A percentile compares a stretch with the other conserved stretches of the same genome.
These are phyloP conservation scores for Gossypium ekmanianum DNA, from an alignment of 345 rosid genomes.

Conservation along the genomic window DNA sequence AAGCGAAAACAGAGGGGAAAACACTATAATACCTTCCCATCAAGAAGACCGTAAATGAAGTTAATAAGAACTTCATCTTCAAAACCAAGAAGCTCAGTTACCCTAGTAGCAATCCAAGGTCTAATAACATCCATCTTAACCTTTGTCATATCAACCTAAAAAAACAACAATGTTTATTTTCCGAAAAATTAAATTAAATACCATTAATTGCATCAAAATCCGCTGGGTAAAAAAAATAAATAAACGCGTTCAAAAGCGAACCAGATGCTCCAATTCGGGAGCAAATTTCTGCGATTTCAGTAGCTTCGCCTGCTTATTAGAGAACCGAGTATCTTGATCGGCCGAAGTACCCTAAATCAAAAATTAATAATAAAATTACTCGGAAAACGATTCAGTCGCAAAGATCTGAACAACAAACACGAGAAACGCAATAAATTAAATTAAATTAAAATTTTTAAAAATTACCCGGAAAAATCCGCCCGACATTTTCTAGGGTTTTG, in stretches of 20 bases:
- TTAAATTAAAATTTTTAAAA: not conserved
- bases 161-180: not conserved
- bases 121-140: constrained; percentile 93
- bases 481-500: constrained; percentile 54
- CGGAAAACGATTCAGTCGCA: not conserved
- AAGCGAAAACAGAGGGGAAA: not conserved
- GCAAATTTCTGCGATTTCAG: constrained; percentile 91
- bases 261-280: constrained; percentile 81
- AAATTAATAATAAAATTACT: not conserved
- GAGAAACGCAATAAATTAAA: not conserved
- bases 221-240: not conserved
- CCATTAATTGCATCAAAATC: not conserved
- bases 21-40: constrained; percentile 57
- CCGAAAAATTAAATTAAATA: not conserved
- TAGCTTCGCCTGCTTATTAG: constrained; percentile 96
- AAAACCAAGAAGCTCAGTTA: constrained; percentile 91
- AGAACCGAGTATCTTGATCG: constrained; percentile 96
- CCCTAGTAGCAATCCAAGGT: constrained; percentile 95
- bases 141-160: constrained; percentile 76
- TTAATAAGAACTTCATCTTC: constrained; percentile 98
- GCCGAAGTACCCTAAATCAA: constrained; percentile 82
- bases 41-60: constrained; percentile 91
- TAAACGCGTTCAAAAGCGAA: constrained; percentile 27
- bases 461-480: constrained; percentile 77
- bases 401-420: constrained; percentile 15